Base-by-base conservation (phyloP, 768 basidiomycete species). In the Sarcodon sp. region DNA sequence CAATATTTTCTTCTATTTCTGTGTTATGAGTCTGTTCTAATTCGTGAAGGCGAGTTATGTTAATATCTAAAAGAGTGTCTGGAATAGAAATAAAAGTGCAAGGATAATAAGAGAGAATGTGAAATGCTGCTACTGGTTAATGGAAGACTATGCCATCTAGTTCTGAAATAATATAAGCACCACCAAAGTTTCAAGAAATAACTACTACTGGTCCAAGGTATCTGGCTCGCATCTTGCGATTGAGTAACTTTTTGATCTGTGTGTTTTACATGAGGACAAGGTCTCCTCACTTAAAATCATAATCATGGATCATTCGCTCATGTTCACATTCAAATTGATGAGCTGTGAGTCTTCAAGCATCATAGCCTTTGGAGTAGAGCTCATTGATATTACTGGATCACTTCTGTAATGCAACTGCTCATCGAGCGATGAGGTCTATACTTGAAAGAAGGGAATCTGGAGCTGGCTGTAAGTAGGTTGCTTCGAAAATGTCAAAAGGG, bases 181-280 rank as follows among this genome's bases (percentile, higher is more conserved):
- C 60, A 31, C 57, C 55, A 0, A 46, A 21, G 38, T 51, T 62
- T 5, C 50, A 41, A 0, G 35, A 13, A 13, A 63, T 46, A 6
- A 65, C 56, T 7, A 63, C 43, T 43, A 59, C 53, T 0, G 59
- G 63, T 3, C 63, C 59, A 0, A 60, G 35, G 33, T 62, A 65
- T 0, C 53, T 51, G 0, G 57, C 55, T 33, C 55, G 50, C 32
- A 47, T 48, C 45, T 64, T 66, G 2, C 53, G 33, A 49, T 62
- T 57, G 3, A 60, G 50, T 1, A 50, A 35, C 13, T 53, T 55
- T 37, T 64, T 60, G 21, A 61, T 51, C 3, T 51, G 47, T 9
- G 53, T 59, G 48, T 65, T 62, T 5, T 60, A 52, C 1, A 64
- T 49, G 0, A 66, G 57, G 0, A 67, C 59, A 0, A 66, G 53